Evolutionary conservation across 2,329 filamentous ascomycete species (phyloP).

Genomic region (Hymenoscyphus occultus): DNA sequence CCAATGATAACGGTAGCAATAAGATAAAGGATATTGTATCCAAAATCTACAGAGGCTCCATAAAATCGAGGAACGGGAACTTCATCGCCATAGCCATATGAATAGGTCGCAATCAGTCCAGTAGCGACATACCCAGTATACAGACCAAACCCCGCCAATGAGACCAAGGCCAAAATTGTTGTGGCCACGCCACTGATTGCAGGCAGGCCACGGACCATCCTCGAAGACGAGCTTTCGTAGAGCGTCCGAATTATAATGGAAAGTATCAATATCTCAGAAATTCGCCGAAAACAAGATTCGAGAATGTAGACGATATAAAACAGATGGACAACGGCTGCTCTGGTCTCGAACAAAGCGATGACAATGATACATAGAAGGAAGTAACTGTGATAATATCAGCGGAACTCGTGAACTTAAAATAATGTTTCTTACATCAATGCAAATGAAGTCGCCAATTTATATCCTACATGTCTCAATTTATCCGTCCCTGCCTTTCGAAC

Average conservation of each 20-base stretch:
- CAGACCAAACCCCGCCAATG: not conserved
- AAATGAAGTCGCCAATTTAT: not conserved
- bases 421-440: conserved; percentile 2
- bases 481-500: conserved; percentile 5
- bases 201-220: not conserved
- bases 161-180: not conserved
- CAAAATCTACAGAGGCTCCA: not conserved
- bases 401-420: not conserved
- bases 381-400: not conserved
- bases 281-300: not conserved
- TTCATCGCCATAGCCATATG: not conserved
- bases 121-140: not conserved
- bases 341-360: not conserved
- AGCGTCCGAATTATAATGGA: conserved; percentile 7
- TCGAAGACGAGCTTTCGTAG: conserved; percentile 4
- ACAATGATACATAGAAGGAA: conserved; percentile 2
- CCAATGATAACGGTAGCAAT: not conserved
- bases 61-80: not conserved
- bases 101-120: not conserved
- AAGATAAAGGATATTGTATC: conserved; percentile 4
- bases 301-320: conserved; percentile 10
- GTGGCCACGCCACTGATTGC: not conserved
- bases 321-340: not conserved
- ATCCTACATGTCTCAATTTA: conserved; percentile 6
- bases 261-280: conserved; percentile 7